Conservation (phyloP, 371 early-diverging fungal species). For the Lichtheimia hyalospora region DNA sequence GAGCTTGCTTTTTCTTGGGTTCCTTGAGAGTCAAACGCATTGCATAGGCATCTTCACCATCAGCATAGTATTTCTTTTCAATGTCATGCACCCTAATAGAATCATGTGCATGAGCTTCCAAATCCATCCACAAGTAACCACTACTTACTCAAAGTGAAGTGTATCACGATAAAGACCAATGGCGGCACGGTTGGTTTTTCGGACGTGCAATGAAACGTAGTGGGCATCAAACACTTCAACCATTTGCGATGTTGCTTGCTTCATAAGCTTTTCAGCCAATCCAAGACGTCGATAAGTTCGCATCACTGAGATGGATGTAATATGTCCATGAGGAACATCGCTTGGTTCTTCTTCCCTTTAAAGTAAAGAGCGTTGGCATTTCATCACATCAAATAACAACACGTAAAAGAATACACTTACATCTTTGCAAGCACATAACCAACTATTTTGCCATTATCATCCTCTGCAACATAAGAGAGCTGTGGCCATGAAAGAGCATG, state of each 20-base stretch:
- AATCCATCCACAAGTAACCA: background rate
- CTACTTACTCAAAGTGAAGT: slow-evolving; percentile 80
- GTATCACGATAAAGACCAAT: slow-evolving; percentile 90
- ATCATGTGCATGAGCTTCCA: background rate
- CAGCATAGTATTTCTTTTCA: slow-evolving; percentile 96
- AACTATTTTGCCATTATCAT: slow-evolving; percentile 86
- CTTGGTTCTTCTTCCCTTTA: slow-evolving; percentile 84
- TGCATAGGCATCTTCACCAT: slow-evolving; percentile 93
- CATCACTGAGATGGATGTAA: slow-evolving; percentile 95
- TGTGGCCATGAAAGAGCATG: slow-evolving; percentile 97
- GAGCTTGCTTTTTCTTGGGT: slow-evolving; percentile 21
- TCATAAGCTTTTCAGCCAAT: slow-evolving; percentile 94
- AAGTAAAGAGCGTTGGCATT: background rate
- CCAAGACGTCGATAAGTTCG: slow-evolving; percentile 94
- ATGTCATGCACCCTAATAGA: slow-evolving; percentile 77
- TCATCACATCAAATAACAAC: background rate
- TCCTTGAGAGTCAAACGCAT: slow-evolving; percentile 65
- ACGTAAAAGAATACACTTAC: slow-evolving; percentile 46
- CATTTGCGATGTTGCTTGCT: slow-evolving; percentile 90
- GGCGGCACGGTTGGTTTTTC: slow-evolving; percentile 93
- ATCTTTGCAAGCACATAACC: slow-evolving; percentile 98
- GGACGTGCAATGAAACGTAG: slow-evolving; percentile 91
- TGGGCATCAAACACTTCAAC: slow-evolving; percentile 84
- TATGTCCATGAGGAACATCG: slow-evolving; percentile 89
- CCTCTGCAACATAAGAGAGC: slow-evolving; percentile 93